These are phyloP conservation scores for Suhomyces ambrosiae DNA, from an alignment of 1,139 yeast genomes.

Conservation along the genomic window DNA sequence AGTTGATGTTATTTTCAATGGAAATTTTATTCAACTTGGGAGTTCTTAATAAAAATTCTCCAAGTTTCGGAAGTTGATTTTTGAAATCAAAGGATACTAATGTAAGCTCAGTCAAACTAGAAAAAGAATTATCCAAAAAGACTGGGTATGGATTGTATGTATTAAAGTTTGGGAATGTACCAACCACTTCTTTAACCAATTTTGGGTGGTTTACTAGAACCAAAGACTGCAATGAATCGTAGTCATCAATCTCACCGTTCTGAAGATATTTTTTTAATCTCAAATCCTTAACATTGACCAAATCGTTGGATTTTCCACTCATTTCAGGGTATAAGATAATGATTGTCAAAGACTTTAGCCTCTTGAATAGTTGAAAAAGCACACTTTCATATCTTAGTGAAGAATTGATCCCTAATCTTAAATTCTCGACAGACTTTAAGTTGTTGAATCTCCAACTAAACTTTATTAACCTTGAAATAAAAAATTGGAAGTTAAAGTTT, in stretches of 20 bases:
- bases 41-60: conserved; percentile 29
- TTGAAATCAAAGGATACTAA: conserved; percentile 37
- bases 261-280: conserved; percentile 16
- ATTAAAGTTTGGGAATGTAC: conserved; percentile 16
- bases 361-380: conserved; percentile 32
- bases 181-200: conserved; percentile 16
- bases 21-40: conserved; percentile 25
- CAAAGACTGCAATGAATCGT: conserved; percentile 22
- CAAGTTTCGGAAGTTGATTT: conserved; percentile 31
- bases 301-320: conserved; percentile 20
- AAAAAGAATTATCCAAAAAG: conserved; percentile 24
- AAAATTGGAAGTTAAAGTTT: conserved; percentile 27
- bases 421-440: conserved; percentile 22
- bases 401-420: conserved; percentile 33
- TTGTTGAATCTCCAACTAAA: conserved; percentile 29
- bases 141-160: conserved; percentile 33
- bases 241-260: conserved; percentile 1
- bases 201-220: conserved; percentile 33
- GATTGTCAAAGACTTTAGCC: conserved; percentile 23
- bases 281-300: conserved; percentile 26
- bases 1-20: conserved; percentile 38
- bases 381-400: conserved; percentile 25
- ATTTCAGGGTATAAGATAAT: conserved; percentile 18
- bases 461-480: conserved; percentile 29
- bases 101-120: conserved; percentile 28